Conservation (phyloP, 2,329 filamentous ascomycete genomes). For the Penicillium sp. region DNA sequence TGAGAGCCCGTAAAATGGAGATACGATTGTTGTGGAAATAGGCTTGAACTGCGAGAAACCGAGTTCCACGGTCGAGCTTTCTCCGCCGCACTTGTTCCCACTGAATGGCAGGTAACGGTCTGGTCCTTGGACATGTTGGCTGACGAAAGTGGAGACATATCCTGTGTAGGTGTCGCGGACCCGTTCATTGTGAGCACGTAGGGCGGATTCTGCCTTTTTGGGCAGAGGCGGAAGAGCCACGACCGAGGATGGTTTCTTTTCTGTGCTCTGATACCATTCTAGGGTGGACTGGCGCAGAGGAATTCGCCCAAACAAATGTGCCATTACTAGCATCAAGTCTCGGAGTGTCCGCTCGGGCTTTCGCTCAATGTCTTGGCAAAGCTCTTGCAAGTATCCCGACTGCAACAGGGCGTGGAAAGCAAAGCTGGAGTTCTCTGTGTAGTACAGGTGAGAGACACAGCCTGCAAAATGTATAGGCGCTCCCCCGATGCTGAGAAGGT, state of each 20-base stretch:
- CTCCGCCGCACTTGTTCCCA: conserved; percentile 32
- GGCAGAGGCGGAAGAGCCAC: conserved; percentile 65
- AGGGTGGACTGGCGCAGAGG: conserved; percentile 46
- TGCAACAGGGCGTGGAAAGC: conserved; percentile 72
- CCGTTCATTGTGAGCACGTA: conserved; percentile 61
- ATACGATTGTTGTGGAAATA: neutral
- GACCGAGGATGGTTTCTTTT: conserved; percentile 58
- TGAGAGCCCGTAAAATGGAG: conserved; percentile 68
- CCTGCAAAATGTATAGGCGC: conserved; percentile 69
- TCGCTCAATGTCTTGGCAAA: conserved; percentile 57
- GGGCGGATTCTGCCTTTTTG: conserved; percentile 51
- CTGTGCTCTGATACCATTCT: conserved; percentile 38
- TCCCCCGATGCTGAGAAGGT: conserved; percentile 59
- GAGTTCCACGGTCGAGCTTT: neutral
- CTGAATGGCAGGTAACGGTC: conserved; percentile 61
- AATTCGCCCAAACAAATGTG: conserved; percentile 64
- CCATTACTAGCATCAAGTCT: conserved; percentile 65
- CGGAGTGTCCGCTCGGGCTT: conserved; percentile 51
- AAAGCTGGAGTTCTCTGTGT: conserved; percentile 70
- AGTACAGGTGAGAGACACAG: conserved; percentile 69
- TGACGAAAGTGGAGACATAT: conserved; percentile 66
- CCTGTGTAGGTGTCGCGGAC: conserved; percentile 63
- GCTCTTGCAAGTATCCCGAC: conserved; percentile 63
- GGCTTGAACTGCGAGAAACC: neutral
- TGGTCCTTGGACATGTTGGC: conserved; percentile 56